Evolutionary conservation across 192 early-diverging fungal species (phyloP), one percentile per base, ranked within the genome.

Genomic region (Podila verticillata): DNA sequence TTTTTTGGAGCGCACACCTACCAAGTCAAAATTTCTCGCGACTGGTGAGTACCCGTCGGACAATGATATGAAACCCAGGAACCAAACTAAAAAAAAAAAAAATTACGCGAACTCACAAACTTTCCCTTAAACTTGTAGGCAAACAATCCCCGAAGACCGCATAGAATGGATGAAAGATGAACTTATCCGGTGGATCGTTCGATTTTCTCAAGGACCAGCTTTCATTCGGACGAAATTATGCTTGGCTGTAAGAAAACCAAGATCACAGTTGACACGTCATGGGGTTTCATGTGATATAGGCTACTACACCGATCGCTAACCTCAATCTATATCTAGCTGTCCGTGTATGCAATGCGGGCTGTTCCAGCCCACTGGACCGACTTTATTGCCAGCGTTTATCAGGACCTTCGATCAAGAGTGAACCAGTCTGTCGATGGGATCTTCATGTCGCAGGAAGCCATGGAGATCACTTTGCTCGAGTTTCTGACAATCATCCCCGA

Each of bases 1-100:
- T 89, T 89, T 58, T 87, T 89, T 75, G 88, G 88, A 5, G 88
- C 88, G 0, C 88, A 89, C 44, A 89, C 87, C 0, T 87, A 88
- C 61, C 87, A 87, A 61, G 84, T 88, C 22, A 89, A 89, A 61
- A 85, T 89, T 4, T 62, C 85, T 36, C 73, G 88, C 61, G 88
- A 89, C 39, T 89, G 88, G 88, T 89, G 75, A 61, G 30, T 15
- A 65, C 4, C 19, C 39, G 39, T 44, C 39, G 39, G 39, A 44
- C 36, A 44, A 44, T 39, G 13, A 15, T 44, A 2, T 44, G 39
- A 44, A 44, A 44, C 39, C 36, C 39, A 44, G 39, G 39, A 44
- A 44, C 39, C 32, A 34, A 34, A 44, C 12, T 15, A 17, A 44
- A 3, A 4, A 44, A 34, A 44, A 44, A 44, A 17, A 44, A 3